Evolutionary conservation across 2,329 filamentous ascomycete species (phyloP).

Genomic region (Ramichloridium luteum): DNA sequence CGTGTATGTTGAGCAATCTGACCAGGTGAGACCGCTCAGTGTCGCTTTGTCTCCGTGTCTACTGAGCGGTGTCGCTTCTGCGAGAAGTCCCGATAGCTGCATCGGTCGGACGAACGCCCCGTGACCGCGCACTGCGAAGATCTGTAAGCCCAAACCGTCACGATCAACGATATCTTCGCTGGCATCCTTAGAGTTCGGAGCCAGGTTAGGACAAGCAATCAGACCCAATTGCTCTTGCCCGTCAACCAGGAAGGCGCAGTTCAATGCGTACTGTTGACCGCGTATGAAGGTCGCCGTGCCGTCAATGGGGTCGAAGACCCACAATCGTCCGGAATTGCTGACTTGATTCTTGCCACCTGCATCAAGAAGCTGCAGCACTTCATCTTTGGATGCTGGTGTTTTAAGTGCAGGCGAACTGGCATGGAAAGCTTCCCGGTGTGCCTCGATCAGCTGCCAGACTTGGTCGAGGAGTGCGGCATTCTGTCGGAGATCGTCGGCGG

Average conservation of each 20-base stretch:
- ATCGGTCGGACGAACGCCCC: conserved; percentile 28
- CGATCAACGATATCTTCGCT: conserved; percentile 35
- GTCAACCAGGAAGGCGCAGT: conserved; percentile 45
- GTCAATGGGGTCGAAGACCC: conserved; percentile 55
- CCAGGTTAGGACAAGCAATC: conserved; percentile 50
- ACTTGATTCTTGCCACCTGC: conserved; percentile 37
- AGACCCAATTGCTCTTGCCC: conserved; percentile 47
- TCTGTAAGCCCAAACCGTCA: conserved; percentile 34
- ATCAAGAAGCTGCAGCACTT: conserved; percentile 52
- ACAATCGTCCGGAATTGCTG: conserved; percentile 34
- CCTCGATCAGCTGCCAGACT: conserved; percentile 45
- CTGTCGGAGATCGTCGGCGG: conserved; percentile 39
- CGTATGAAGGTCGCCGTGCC: conserved; percentile 51
- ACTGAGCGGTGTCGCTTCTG: conserved; percentile 8
- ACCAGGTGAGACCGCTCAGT: conserved; percentile 30
- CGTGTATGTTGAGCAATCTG: conserved; percentile 33
- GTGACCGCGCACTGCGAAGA: conserved; percentile 37
- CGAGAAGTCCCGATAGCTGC: conserved; percentile 10
- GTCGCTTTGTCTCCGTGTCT: conserved; percentile 14
- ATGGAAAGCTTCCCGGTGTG: conserved; percentile 16
- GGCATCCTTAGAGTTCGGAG: conserved; percentile 31
- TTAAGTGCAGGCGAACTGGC: conserved; percentile 23
- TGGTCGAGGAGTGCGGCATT: conserved; percentile 37
- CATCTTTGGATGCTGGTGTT: conserved; percentile 35
- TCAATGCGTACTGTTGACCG: conserved; percentile 51